Base-by-base conservation (phyloP, 768 basidiomycete genomes). In the Leccinum variicolor region DNA sequence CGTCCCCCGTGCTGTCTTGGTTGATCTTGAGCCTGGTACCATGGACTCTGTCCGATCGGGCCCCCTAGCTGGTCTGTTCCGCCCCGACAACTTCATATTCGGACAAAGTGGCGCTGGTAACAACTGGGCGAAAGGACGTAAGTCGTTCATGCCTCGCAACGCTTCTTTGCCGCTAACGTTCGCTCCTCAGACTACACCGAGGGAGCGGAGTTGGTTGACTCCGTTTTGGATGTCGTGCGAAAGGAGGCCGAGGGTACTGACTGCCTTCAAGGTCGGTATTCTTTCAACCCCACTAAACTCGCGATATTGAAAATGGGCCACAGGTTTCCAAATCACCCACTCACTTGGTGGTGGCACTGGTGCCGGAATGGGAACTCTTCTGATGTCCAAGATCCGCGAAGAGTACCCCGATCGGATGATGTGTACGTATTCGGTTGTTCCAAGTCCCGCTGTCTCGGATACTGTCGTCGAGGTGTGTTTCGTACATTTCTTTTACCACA, bases 51-150 rank as follows among this genome's bases (percentile, higher is more conserved):
- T 94, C 59, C 90, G 90, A 76, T 88, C 89, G 52, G 92, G 92
- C 52, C 91, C 93, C 65, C 84, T 96, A 54, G 94, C 95, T 70
- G 78, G 79, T 63, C 86, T 98, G 63, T 98, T 97, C 91, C 88
- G 93, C 67, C 95, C 95, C 36, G 95, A 97, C 79, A 98, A 97
- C 84, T 96, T 96, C 70, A 94, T 98, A 69, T 97, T 95, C 64
- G 96, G 94, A 55, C 96, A 98, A 77, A 94, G 87, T 75, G 94
- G 94, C 77, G 96, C 94, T 66, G 95, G 96, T 71, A 98, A 99
- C 86, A 98, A 98, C 81, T 98, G 97, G 97, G 96, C 97, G 23
- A 99, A 98, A 88, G 96, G 96, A 82, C 90, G 90, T 94, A 71
- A 84, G 92, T 90, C 39, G 4, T 46, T 54, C 21, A 31, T 14